Evolutionary conservation across 805 yeast genomes (phyloP).

Genomic region (Candida adriatica): DNA sequence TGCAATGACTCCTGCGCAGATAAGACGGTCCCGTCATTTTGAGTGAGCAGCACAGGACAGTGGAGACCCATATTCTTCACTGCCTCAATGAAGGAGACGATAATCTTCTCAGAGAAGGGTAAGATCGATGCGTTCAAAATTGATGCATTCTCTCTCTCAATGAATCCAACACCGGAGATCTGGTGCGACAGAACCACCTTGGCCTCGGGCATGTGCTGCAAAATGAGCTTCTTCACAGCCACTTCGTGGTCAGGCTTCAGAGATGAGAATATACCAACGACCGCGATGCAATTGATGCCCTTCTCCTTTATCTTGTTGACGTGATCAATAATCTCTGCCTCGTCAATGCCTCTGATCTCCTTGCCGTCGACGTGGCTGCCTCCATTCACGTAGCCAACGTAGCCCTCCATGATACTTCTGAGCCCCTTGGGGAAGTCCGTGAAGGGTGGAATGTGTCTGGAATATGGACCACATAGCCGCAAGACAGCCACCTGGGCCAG

Average conservation of each 20-base stretch:
- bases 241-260: conserved; percentile 32
- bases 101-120: conserved; percentile 33
- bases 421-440: conserved; percentile 36
- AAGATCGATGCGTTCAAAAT: conserved; percentile 37
- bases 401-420: conserved; percentile 26
- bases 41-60: conserved; percentile 35
- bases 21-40: conserved; percentile 41
- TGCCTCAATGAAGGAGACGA: conserved; percentile 31
- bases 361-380: conserved; percentile 35
- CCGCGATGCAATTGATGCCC: conserved; percentile 30
- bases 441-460: conserved; percentile 30
- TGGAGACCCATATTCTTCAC: conserved; percentile 26
- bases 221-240: conserved; percentile 27
- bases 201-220: conserved; percentile 27
- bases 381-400: conserved; percentile 29
- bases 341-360: conserved; percentile 28
- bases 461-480: conserved; percentile 35
- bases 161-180: conserved; percentile 35
- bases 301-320: conserved; percentile 24
- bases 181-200: conserved; percentile 28
- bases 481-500: conserved; percentile 36
- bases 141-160: conserved; percentile 41
- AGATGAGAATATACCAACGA: conserved; percentile 34
- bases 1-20: conserved; percentile 31
- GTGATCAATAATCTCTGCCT: conserved; percentile 22